These are phyloP conservation scores for Thelephora ganbajun DNA, from an alignment of 768 basidiomycete species.

Conservation along the genomic window DNA sequence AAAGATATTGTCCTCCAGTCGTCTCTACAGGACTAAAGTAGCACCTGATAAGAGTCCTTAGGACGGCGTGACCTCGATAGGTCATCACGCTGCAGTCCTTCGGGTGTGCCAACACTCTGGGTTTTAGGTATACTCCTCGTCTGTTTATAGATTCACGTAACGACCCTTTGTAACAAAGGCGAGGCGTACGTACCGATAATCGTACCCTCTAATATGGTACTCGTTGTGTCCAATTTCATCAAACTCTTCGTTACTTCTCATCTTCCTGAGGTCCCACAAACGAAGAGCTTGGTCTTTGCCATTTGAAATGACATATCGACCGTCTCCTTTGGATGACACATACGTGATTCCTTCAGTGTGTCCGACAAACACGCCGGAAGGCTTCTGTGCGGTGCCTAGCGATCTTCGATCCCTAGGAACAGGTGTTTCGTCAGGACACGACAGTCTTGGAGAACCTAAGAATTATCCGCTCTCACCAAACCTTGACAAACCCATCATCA, in stretches of 20 bases:
- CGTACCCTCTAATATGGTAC: constrained; percentile 52
- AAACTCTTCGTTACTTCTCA: constrained; percentile 64
- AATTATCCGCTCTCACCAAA: constrained; percentile 48
- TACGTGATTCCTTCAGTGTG: constrained; percentile 95
- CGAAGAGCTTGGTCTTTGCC: constrained; percentile 91
- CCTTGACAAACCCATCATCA: constrained; percentile 89
- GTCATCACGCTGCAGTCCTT: constrained; percentile 91
- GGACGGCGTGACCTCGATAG: constrained; percentile 81
- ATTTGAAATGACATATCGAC: constrained; percentile 89
- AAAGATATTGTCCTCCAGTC: constrained; percentile 87
- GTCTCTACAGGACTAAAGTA: constrained; percentile 91
- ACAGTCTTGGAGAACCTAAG: neutral
- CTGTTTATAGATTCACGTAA: constrained; percentile 20
- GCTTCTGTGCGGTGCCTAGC: constrained; percentile 38
- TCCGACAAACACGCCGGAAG: constrained; percentile 87
- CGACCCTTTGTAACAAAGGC: neutral
- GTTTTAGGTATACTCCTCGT: constrained; percentile 51
- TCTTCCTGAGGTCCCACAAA: constrained; percentile 89
- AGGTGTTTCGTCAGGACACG: neutral
- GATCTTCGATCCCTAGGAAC: constrained; percentile 36
- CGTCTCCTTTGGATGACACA: constrained; percentile 92
- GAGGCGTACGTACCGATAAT: constrained; percentile 57
- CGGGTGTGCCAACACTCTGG: constrained; percentile 55
- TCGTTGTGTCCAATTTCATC: constrained; percentile 31
- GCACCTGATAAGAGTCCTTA: constrained; percentile 88